These are phyloP conservation scores for Epichloe amarillans DNA, from an alignment of 2,329 filamentous ascomycete species.

Conservation along the genomic window DNA sequence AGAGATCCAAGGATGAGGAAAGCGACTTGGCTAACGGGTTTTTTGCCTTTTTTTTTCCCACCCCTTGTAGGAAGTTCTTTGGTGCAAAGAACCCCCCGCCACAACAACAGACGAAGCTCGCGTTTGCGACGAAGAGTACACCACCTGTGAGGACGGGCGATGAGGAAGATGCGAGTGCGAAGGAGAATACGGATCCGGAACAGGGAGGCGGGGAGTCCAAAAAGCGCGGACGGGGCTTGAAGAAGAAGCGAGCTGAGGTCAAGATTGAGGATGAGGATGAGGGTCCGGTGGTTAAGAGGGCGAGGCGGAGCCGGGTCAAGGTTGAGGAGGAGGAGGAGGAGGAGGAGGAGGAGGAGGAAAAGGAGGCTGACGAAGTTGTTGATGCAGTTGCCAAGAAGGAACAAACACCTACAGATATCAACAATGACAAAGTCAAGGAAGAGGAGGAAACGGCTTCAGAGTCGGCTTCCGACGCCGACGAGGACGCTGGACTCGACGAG, in stretches of 20 bases:
- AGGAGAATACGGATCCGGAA: constrained; percentile 25
- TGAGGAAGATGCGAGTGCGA: constrained; percentile 16
- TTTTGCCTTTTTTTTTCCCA: constrained; percentile 1
- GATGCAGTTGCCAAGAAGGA: constrained; percentile 1
- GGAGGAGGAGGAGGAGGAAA: background rate
- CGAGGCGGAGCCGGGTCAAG: constrained; percentile 32
- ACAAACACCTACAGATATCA: constrained; percentile 13
- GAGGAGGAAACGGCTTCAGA: constrained; percentile 1
- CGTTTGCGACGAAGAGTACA: constrained; percentile 51
- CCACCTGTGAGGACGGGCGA: constrained; percentile 18
- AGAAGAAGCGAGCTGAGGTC: constrained; percentile 7
- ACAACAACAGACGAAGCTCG: constrained; percentile 64
- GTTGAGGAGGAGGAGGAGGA: constrained; percentile 34
- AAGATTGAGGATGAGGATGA: constrained; percentile 33
- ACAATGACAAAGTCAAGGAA: constrained; percentile 16
- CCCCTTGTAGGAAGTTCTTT: constrained; percentile 65
- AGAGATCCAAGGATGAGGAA: no score
- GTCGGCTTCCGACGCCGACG: constrained; percentile 28
- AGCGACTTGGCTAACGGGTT: background rate
- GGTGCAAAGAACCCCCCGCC: constrained; percentile 40
- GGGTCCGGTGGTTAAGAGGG: constrained; percentile 46
- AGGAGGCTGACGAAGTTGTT: background rate
- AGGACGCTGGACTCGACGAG: constrained; percentile 39
- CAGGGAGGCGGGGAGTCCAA: constrained; percentile 26
- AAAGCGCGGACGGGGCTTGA: constrained; percentile 27